Percentiles rank a stretch among this genome's conserved stretches.
Conservation (phyloP, 2,329 filamentous ascomycete species). For the Hymenoscyphus occultus region DNA sequence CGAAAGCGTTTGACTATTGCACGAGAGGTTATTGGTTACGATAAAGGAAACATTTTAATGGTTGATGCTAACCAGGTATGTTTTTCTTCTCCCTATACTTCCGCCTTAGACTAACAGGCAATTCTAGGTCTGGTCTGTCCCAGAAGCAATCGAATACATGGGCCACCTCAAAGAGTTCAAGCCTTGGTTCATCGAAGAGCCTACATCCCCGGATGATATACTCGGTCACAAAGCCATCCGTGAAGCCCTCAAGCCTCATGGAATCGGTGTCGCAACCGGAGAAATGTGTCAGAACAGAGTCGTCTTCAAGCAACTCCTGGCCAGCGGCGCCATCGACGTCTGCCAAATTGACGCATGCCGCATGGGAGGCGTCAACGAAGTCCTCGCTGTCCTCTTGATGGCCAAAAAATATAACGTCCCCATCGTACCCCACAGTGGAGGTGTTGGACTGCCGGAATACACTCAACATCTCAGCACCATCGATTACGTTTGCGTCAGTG, state of each 20-base stretch:
- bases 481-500: conserved; percentile 84
- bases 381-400: conserved; percentile 83
- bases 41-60: conserved; percentile 73
- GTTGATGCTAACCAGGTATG: conserved; percentile 82
- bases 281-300: conserved; percentile 97
- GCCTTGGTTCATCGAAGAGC: conserved; percentile 94
- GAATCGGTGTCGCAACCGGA: conserved; percentile 83
- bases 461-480: conserved; percentile 91
- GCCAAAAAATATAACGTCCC: conserved; percentile 71
- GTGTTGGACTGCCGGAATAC: conserved; percentile 89
- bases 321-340: conserved; percentile 76
- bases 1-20: conserved; percentile 68
- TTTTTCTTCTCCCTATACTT: conserved; percentile 7
- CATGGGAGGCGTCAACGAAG: conserved; percentile 87
- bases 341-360: conserved; percentile 90
- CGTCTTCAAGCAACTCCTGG: conserved; percentile 88
- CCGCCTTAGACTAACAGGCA: not conserved
- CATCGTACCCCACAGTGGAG: conserved; percentile 84
- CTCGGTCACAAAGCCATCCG: conserved; percentile 83
- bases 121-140: conserved; percentile 72
- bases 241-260: conserved; percentile 70
- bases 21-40: conserved; percentile 76
- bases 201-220: conserved; percentile 85
- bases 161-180: conserved; percentile 75
- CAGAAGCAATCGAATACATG: conserved; percentile 87